A percentile compares a stretch with the other conserved stretches of the same genome.
phyloP scores from a whole-genome alignment of 768 basidiomycete species.

The Boletus rubropictus region DNA sequence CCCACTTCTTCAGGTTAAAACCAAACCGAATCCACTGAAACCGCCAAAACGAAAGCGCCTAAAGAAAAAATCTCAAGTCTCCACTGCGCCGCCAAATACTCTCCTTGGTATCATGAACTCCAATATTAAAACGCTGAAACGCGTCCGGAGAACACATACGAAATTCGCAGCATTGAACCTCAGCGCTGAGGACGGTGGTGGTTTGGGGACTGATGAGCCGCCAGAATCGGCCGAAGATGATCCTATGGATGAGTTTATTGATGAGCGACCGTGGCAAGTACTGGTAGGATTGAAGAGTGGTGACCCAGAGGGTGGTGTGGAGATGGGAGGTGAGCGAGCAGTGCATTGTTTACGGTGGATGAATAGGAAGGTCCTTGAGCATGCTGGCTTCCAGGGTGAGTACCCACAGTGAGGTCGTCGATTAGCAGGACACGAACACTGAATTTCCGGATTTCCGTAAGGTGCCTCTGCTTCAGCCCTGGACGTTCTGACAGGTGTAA shows the following conservation, averaged over 20 bases:
- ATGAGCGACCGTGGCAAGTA: conserved; percentile 57
- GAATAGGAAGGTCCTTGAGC: conserved; percentile 75
- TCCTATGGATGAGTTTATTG: conserved; percentile 34
- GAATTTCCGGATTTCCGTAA: conserved; percentile 24
- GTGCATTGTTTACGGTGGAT: conserved; percentile 66
- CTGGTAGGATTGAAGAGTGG: conserved; percentile 17
- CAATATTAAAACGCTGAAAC: conserved; percentile 70
- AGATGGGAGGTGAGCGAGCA: conserved; percentile 57
- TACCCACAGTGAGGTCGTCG: conserved; percentile 2
- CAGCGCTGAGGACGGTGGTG: conserved; percentile 32
- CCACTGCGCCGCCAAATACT: conserved; percentile 34
- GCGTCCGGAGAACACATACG: conserved; percentile 65
- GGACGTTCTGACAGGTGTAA: conserved; percentile 70
- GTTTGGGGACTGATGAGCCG: conserved; percentile 29
- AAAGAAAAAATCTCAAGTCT: conserved; percentile 16
- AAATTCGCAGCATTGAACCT: conserved; percentile 57
- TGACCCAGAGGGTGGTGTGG: conserved; percentile 31
- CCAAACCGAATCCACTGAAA: conserved; percentile 7
- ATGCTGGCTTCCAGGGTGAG: conserved; percentile 88
- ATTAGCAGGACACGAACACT: not conserved
- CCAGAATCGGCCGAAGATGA: conserved; percentile 32
- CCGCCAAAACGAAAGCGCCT: conserved; percentile 21
- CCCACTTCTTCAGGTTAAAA: conserved; percentile 9
- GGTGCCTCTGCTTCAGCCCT: conserved; percentile 73
- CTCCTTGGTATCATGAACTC: conserved; percentile 67